Conservation (phyloP, 306 rosid species). For the Quercus agrifolia region DNA sequence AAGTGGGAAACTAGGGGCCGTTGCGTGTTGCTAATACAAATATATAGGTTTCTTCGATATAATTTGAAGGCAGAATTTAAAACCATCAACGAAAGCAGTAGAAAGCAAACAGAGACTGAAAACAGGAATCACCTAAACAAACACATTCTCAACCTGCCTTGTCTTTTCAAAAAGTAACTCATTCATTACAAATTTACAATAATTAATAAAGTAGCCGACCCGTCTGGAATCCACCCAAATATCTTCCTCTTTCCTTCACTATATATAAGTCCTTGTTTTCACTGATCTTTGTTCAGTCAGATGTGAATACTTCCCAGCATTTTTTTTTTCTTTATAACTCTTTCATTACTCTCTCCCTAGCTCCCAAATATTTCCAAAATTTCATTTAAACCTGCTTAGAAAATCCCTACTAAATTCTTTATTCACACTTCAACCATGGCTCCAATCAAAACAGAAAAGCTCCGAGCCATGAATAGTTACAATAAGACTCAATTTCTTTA, state of each 20-base stretch:
- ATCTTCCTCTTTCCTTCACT: not conserved
- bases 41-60: not conserved
- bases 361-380: not conserved
- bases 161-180: conserved; percentile 18
- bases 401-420: not conserved
- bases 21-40: not conserved
- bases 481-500: conserved; percentile 14
- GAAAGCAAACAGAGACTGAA: conserved; percentile 23
- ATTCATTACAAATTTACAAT: not conserved
- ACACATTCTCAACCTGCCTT: conserved; percentile 24
- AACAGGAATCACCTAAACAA: conserved; percentile 24
- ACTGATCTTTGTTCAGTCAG: conserved; percentile 29
- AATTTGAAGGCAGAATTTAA: conserved; percentile 1
- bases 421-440: conserved; percentile 17
- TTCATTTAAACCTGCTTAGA: not conserved
- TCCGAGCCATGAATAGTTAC: conserved; percentile 24
- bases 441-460: conserved; percentile 16
- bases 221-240: conserved; percentile 3
- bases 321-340: not conserved
- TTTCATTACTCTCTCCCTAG: not conserved
- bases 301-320: conserved; percentile 3
- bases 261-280: conserved; percentile 22
- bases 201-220: conserved; percentile 8
- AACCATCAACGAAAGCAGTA: conserved; percentile 29
- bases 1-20: not conserved